Evolutionary conservation across 441 rosid genomes (phyloP), one percentile per base, ranked within the genome.

Genomic region (Hypseocharis bilobata): DNA sequence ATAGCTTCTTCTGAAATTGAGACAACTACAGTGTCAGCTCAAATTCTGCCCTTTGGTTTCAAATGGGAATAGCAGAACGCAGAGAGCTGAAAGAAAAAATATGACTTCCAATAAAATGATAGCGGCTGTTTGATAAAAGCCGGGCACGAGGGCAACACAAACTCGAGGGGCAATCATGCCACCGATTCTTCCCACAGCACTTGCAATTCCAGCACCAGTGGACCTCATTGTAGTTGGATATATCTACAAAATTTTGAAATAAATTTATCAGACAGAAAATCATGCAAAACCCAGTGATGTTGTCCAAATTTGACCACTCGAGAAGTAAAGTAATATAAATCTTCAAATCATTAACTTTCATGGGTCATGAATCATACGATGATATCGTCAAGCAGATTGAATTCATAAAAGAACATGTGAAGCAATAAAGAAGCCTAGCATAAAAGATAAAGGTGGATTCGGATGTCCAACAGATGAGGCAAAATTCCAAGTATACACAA

Each of bases 91-190:
- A 23, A 52, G 27, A 8, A 52, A 0, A 28, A 52, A 22, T 23
- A 52, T 52, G 26, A 52, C 28, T 28, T 22, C 57, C 28, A 52
- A 22, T 7, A 52, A 8, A 23, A 52, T 1, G 14, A 52, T 52
- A 6, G 57, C 57, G 2, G 57, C 57, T 10, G 57, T 23, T 23
- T 52, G 57, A 52, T 52, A 28, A 13, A 28, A 52, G 2, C 57
- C 57, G 0, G 57, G 22, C 10, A 52, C 23, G 27, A 52, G 57
- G 14, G 28, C 57, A 23, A 52, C 57, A 7, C 28, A 22, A 11
- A 52, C 57, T n/a, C 22, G 57, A 22, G 57, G 57, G n/a, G 28
- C 8, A 22, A 52, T 52, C 57, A 52, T 52, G 28, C 57, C 57
- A 8, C 57, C 57, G 25, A 52, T 52, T 23, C 57, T 52, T 20